Evolutionary conservation across 176 grass and related monocot genomes (phyloP).

Genomic region (bread wheat (Triticum aestivum)): DNA sequence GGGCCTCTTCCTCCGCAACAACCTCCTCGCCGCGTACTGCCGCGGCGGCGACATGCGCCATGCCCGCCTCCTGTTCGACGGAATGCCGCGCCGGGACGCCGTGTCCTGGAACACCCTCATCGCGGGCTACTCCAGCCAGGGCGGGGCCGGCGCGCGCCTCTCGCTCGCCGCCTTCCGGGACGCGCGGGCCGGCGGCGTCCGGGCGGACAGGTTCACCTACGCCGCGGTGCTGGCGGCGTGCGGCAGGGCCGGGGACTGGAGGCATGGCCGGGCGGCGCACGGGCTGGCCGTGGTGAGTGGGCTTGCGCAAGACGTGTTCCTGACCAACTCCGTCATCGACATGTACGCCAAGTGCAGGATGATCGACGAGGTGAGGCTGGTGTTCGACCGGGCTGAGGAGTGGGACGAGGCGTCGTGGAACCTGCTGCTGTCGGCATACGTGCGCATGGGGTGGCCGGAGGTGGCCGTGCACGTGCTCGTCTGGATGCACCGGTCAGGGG

Average conservation of each 20-base stretch:
- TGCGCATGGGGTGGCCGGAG: conserved; percentile 57
- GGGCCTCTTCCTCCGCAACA: conserved; percentile 46
- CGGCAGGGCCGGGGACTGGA: conserved; percentile 19
- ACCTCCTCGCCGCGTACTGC: conserved; percentile 45
- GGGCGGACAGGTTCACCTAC: conserved; percentile 49
- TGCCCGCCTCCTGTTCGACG: conserved; percentile 56
- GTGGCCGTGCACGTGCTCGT: conserved; percentile 67
- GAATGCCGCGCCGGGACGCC: conserved; percentile 52
- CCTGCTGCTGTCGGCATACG: conserved; percentile 51
- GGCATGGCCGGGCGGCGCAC: conserved; percentile 40
- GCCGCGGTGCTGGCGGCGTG: conserved; percentile 36
- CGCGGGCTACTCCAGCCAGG: conserved; percentile 39
- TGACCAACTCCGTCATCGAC: conserved; percentile 70
- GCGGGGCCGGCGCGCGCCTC: neutral
- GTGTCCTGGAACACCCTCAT: conserved; percentile 68
- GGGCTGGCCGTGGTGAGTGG: conserved; percentile 61
- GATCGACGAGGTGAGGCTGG: conserved; percentile 71
- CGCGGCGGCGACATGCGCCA: conserved; percentile 33
- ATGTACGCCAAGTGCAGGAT: conserved; percentile 75
- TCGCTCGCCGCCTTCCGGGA: conserved; percentile 44
- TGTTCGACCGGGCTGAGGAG: conserved; percentile 77
- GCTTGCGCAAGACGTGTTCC: conserved; percentile 34
- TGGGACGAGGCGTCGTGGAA: conserved; percentile 71
- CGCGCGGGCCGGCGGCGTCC: conserved; percentile 12
- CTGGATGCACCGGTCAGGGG: conserved; percentile 75